Conservation (phyloP, 208 protist species). For the Trypanosoma avium region DNA sequence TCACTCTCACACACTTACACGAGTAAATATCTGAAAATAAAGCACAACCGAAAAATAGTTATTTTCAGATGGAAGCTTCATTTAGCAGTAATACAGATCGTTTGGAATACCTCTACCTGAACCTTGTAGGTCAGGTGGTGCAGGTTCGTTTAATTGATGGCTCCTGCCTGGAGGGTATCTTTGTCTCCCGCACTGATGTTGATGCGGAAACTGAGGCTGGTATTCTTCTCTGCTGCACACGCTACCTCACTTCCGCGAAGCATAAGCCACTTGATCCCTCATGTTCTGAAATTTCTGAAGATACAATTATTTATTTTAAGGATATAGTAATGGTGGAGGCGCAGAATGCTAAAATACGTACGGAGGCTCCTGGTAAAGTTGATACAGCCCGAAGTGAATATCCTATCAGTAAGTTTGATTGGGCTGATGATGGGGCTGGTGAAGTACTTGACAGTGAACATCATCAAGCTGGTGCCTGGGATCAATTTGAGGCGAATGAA, state of each 20-base stretch:
- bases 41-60: background rate
- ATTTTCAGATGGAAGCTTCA: slow-evolving; percentile 24
- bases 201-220: slow-evolving; percentile 53
- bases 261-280: slow-evolving; percentile 53
- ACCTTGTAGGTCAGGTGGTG: slow-evolving; percentile 85
- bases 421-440: slow-evolving; percentile 44
- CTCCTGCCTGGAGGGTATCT: slow-evolving; percentile 72
- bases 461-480: slow-evolving; percentile 67
- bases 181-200: slow-evolving; percentile 78
- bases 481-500: slow-evolving; percentile 90
- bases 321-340: slow-evolving; percentile 83
- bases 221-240: slow-evolving; percentile 68
- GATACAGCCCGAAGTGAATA: slow-evolving; percentile 47
- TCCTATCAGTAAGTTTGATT: slow-evolving; percentile 71
- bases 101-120: slow-evolving; percentile 88
- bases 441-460: slow-evolving; percentile 65
- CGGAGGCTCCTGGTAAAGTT: slow-evolving; percentile 53
- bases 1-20: too few species aligned
- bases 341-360: slow-evolving; percentile 61
- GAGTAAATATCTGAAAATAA: too few species aligned
- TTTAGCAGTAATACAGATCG: slow-evolving; percentile 76
- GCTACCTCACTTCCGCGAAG: slow-evolving; percentile 45
- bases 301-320: slow-evolving; percentile 58
- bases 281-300: slow-evolving; percentile 33
- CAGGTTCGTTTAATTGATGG: slow-evolving; percentile 77